phyloP scores from a whole-genome alignment of 140 eudicot genomes.

The Stevia rebaudiana region DNA sequence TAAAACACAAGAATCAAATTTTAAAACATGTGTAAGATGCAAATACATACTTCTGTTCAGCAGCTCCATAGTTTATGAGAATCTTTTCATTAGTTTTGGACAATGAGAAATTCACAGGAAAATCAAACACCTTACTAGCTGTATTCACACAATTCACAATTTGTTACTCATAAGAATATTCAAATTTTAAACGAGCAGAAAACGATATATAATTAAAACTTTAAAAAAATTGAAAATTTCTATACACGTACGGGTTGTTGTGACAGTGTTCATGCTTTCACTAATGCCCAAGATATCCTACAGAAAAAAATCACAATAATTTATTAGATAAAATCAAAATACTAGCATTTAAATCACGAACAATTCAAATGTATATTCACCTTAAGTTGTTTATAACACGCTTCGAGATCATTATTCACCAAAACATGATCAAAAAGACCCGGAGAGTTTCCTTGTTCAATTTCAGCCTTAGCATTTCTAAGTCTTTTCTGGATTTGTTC shows the following conservation, averaged over 20 bases:
- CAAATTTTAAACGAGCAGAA: background rate
- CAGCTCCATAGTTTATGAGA: slow-evolving; percentile 33
- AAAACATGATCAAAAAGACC: slow-evolving; percentile 74
- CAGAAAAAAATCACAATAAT: slow-evolving; percentile 5
- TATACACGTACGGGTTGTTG: slow-evolving; percentile 36
- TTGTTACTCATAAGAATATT: slow-evolving; percentile 5
- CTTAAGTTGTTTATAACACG: slow-evolving; percentile 64
- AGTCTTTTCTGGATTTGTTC: slow-evolving; percentile 80
- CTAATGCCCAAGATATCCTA: slow-evolving; percentile 68
- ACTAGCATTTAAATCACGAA: background rate
- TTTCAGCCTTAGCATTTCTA: slow-evolving; percentile 67
- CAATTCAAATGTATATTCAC: slow-evolving; percentile 27
- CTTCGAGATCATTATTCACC: slow-evolving; percentile 63
- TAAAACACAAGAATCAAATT: too few relatives aligned
- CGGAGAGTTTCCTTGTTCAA: slow-evolving; percentile 60
- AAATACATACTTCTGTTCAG: slow-evolving; percentile 32
- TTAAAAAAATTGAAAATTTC: background rate
- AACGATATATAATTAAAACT: background rate
- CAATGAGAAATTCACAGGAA: slow-evolving; percentile 48
- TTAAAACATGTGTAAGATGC: slow-evolving; percentile 4
- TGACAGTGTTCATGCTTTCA: slow-evolving; percentile 27
- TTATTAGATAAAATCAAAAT: slow-evolving; percentile 1
- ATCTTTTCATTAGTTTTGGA: slow-evolving; percentile 50
- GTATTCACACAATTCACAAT: slow-evolving; percentile 22
- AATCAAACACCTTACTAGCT: slow-evolving; percentile 35